Evolutionary conservation across 305 asterid species (phyloP).

Genomic region (Fraxinus dipetala): DNA sequence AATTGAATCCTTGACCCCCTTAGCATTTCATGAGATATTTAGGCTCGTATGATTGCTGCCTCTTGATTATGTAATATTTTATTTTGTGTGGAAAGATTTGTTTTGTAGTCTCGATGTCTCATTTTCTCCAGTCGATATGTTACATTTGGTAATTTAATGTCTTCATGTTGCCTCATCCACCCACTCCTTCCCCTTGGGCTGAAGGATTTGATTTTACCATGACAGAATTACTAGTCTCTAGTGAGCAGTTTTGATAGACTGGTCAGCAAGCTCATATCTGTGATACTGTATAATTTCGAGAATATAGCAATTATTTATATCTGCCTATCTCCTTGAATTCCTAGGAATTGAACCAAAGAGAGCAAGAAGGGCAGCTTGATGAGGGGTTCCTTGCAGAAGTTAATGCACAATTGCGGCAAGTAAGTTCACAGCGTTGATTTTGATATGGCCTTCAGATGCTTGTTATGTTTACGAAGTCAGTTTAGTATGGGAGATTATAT

Average conservation of each 20-base stretch:
- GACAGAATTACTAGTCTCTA: not conserved
- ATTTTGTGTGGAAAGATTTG: not conserved
- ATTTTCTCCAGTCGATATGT: not conserved
- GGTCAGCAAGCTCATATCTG: conserved; percentile 7
- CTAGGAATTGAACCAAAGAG: conserved; percentile 80
- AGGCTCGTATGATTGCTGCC: conserved; percentile 6
- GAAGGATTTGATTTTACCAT: conserved; percentile 2
- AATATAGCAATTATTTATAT: not conserved
- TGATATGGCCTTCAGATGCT: conserved; percentile 4
- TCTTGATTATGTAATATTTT: conserved; percentile 11
- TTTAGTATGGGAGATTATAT: not conserved
- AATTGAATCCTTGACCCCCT: not conserved
- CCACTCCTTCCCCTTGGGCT: conserved; percentile 10
- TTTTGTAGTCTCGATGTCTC: not conserved
- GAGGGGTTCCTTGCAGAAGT: conserved; percentile 94
- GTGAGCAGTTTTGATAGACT: not conserved
- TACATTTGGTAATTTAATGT: not conserved
- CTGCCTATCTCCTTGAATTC: conserved; percentile 24
- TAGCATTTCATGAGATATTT: not conserved
- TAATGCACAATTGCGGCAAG: conserved; percentile 85
- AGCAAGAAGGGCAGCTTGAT: conserved; percentile 89
- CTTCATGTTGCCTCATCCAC: not conserved
- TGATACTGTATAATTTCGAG: not conserved
- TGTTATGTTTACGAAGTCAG: not conserved
- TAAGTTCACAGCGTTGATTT: conserved; percentile 32